phyloP scores from a whole-genome alignment of 2,329 filamentous ascomycete genomes.

The Sporothrix humicola region DNA sequence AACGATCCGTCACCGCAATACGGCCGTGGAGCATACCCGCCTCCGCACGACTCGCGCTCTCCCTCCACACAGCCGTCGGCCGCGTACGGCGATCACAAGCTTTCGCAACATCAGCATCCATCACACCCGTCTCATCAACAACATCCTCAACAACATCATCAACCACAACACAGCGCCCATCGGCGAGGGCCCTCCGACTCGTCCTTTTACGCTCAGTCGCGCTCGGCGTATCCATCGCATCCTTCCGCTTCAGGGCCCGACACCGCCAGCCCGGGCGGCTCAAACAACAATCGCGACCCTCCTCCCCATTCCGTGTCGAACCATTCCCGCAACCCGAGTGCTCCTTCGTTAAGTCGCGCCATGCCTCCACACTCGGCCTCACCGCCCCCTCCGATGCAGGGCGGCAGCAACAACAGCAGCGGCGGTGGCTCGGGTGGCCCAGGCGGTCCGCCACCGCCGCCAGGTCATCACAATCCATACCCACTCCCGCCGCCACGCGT shows the following conservation, averaged over 20 bases:
- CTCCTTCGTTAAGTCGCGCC: slow-evolving; percentile 49
- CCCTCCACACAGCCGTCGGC: slow-evolving; percentile 38
- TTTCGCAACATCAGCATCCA: slow-evolving; percentile 36
- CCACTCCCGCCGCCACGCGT: slow-evolving; percentile 55
- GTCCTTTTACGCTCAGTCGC: slow-evolving; percentile 49
- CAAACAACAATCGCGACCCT: background rate
- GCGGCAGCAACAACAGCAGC: background rate
- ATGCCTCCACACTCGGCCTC: slow-evolving; percentile 51
- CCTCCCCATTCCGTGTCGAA: slow-evolving; percentile 42
- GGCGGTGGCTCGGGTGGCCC: slow-evolving; percentile 36
- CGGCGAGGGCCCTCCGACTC: slow-evolving; percentile 53
- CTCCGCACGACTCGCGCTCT: slow-evolving; percentile 38
- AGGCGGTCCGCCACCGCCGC: slow-evolving; percentile 30
- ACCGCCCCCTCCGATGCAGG: slow-evolving; percentile 32
- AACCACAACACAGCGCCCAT: slow-evolving; percentile 35
- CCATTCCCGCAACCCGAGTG: slow-evolving; percentile 52
- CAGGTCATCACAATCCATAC: slow-evolving; percentile 47
- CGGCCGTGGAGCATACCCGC: slow-evolving; percentile 42
- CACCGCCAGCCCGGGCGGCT: background rate
- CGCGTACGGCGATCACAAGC: slow-evolving; percentile 42
- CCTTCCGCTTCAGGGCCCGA: slow-evolving; percentile 38
- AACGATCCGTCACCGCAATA: slow-evolving; percentile 46
- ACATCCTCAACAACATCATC: slow-evolving; percentile 17
- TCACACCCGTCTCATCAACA: slow-evolving; percentile 40
- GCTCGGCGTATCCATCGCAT: slow-evolving; percentile 45